A percentile compares a stretch with the other conserved stretches of the same genome.
Evolutionary conservation across 2,329 filamentous ascomycete genomes (phyloP).

Genomic region (Penicillium italicum): DNA sequence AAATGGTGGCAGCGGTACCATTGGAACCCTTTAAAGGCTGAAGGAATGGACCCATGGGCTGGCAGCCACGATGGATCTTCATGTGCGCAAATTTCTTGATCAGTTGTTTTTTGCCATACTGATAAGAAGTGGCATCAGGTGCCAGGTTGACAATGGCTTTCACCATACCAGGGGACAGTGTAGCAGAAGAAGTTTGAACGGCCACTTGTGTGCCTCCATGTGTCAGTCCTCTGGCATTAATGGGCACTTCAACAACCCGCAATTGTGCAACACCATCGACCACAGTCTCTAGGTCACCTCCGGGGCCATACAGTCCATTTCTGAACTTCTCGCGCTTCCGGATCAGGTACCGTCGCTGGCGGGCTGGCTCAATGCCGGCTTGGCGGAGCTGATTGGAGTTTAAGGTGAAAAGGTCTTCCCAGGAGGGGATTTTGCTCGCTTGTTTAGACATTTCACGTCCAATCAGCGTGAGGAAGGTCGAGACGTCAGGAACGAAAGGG

Average conservation of each 20-base stretch:
- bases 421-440: constrained; percentile 79
- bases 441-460: constrained; percentile 81
- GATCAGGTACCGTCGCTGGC: constrained; percentile 77
- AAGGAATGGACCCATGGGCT: constrained; percentile 72
- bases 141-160: constrained; percentile 60
- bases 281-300: constrained; percentile 78
- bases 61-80: constrained; percentile 63
- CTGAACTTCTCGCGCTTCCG: constrained; percentile 84
- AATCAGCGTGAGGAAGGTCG: constrained; percentile 85
- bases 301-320: constrained; percentile 71
- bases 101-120: constrained; percentile 39
- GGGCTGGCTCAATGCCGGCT: constrained; percentile 80
- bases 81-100: constrained; percentile 61
- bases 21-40: constrained; percentile 61
- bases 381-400: constrained; percentile 73
- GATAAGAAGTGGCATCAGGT: constrained; percentile 55
- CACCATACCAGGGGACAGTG: constrained; percentile 52
- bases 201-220: constrained; percentile 20
- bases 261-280: constrained; percentile 57
- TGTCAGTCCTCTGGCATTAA: constrained; percentile 30
- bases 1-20: constrained; percentile 62
- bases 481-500: constrained; percentile 78
- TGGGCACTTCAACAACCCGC: constrained; percentile 55
- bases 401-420: constrained; percentile 84
- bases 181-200: constrained; percentile 48